Percentiles rank a stretch among this genome's conserved stretches.
phyloP scores from a whole-genome alignment of 1,139 yeast species.

The Debaryomyces coudertii region DNA sequence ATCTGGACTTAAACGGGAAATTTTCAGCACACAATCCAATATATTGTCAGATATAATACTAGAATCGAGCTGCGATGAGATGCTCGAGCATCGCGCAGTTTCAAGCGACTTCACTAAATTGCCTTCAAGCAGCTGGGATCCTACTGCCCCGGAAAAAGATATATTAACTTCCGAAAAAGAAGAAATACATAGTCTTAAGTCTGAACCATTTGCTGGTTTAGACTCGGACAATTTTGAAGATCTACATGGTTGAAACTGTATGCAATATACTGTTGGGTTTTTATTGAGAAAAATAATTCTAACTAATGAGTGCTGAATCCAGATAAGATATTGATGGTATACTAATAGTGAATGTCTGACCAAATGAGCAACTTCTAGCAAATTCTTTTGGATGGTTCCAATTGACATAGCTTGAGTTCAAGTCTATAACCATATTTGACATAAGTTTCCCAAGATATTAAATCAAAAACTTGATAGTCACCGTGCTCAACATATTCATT shows the following conservation, averaged over 20 bases:
- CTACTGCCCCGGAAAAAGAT: background rate
- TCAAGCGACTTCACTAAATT: slow-evolving; percentile 9
- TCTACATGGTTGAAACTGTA: background rate
- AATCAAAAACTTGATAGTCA: slow-evolving; percentile 50
- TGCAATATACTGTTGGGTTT: background rate
- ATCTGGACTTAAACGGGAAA: too few relatives aligned
- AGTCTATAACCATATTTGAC: slow-evolving; percentile 43
- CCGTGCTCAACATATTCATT: slow-evolving; percentile 32
- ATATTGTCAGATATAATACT: slow-evolving; percentile 5
- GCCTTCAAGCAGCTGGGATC: slow-evolving; percentile 4
- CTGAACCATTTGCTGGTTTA: slow-evolving; percentile 14
- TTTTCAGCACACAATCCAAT: background rate
- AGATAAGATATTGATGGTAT: background rate
- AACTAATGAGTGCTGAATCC: background rate
- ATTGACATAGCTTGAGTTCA: slow-evolving; percentile 34
- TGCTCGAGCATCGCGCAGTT: background rate
- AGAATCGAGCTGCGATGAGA: background rate
- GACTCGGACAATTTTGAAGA: slow-evolving; percentile 8
- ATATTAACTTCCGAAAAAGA: background rate
- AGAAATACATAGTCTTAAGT: background rate
- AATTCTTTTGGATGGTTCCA: slow-evolving; percentile 29
- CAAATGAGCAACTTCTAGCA: slow-evolving; percentile 3
- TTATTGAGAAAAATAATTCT: slow-evolving; percentile 1
- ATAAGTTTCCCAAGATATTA: slow-evolving; percentile 47
- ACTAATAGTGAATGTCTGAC: background rate